Conservation (phyloP, 176 grass and related monocot species). For the Juncus effusus region DNA sequence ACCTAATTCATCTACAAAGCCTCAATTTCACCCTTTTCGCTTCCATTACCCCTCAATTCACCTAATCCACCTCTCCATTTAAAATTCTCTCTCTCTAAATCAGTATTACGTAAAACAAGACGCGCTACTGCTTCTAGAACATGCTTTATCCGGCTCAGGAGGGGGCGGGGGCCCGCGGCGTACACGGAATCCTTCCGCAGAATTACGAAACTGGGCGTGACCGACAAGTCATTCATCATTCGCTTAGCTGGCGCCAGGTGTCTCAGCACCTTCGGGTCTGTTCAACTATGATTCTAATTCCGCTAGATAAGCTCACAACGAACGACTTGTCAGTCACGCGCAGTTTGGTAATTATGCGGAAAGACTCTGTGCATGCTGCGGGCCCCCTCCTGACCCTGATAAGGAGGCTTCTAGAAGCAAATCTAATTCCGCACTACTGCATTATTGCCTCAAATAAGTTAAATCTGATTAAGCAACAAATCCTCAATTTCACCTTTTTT, state of each 20-base stretch:
- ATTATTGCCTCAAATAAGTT: not conserved
- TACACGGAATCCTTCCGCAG: slow-evolving; percentile 84
- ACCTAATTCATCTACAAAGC: too few relatives aligned
- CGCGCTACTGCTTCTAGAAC: slow-evolving; percentile 84
- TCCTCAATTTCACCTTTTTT: too few relatives aligned
- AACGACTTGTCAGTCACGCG: slow-evolving; percentile 79
- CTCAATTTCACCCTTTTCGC: too few relatives aligned
- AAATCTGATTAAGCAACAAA: too few relatives aligned
- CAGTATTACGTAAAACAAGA: slow-evolving; percentile 95
- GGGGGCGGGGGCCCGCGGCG: slow-evolving; percentile 57
- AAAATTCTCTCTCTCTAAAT: slow-evolving; percentile 12
- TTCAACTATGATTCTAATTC: slow-evolving; percentile 16
- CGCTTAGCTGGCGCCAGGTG: slow-evolving; percentile 83
- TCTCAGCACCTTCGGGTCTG: not conserved
- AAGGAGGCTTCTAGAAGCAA: slow-evolving; percentile 86
- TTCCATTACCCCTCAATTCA: not conserved
- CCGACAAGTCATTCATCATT: slow-evolving; percentile 80
- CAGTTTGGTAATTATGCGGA: slow-evolving; percentile 77
- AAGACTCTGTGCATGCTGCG: slow-evolving; percentile 76
- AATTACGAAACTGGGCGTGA: slow-evolving; percentile 73
- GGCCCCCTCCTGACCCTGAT: slow-evolving; percentile 75
- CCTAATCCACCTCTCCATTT: not conserved
- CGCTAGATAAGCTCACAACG: slow-evolving; percentile 35
- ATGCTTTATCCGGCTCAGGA: slow-evolving; percentile 84
- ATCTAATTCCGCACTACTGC: not conserved